Evolutionary conservation across 2,329 filamentous ascomycete genomes (phyloP).

Genomic region (Fusarium sp.): DNA sequence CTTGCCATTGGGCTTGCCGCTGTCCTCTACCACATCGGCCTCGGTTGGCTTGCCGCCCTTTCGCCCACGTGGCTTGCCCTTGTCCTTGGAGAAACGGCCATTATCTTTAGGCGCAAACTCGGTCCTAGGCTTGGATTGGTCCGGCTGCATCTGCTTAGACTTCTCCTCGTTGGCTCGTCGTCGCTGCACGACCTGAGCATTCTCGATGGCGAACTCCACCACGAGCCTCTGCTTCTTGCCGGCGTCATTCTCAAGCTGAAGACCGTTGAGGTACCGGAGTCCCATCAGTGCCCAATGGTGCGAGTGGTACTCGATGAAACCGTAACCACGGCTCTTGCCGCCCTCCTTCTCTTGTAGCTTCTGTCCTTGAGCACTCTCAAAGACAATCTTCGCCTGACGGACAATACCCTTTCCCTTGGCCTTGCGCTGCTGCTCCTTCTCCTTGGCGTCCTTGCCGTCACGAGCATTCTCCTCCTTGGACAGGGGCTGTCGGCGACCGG

Average conservation of each 20-base stretch:
- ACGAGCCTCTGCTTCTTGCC: constrained; percentile 91
- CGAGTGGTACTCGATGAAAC: constrained; percentile 96
- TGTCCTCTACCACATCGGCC: constrained; percentile 27
- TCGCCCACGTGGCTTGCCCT: constrained; percentile 28
- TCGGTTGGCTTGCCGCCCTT: constrained; percentile 30
- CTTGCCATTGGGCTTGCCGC: constrained; percentile 51
- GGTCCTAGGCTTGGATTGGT: constrained; percentile 36
- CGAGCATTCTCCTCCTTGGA: constrained; percentile 90
- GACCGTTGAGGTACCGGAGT: constrained; percentile 91
- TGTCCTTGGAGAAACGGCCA: constrained; percentile 32
- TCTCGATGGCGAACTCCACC: constrained; percentile 98
- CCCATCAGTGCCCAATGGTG: constrained; percentile 97
- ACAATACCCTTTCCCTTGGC: constrained; percentile 87
- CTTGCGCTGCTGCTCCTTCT: constrained; percentile 83
- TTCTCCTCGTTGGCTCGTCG: constrained; percentile 59
- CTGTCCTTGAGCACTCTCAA: constrained; percentile 85
- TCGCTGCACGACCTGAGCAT: constrained; percentile 91
- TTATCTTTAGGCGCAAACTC: constrained; percentile 31
- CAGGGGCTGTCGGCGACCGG: constrained; percentile 78
- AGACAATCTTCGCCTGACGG: constrained; percentile 93
- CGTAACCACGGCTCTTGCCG: constrained; percentile 91
- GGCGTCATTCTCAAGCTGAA: constrained; percentile 65
- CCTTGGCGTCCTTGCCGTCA: constrained; percentile 82
- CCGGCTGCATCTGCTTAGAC: constrained; percentile 43
- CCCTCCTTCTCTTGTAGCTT: constrained; percentile 84